Evolutionary conservation across 192 early-diverging fungal species (phyloP).

Genomic region (Phycomyces blakesleeanus): DNA sequence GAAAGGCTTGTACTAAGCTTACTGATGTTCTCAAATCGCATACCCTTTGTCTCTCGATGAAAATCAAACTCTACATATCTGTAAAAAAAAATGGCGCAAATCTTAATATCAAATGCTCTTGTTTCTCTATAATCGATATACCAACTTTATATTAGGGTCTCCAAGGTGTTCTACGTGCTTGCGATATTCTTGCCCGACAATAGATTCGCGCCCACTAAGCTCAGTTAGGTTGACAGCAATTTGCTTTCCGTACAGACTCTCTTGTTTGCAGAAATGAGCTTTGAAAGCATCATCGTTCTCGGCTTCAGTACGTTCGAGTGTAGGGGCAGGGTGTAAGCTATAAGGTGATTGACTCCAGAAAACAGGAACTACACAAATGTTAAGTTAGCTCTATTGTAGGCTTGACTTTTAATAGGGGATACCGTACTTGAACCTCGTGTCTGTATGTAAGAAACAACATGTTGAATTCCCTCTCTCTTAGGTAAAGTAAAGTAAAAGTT

Average conservation of each 20-base stretch:
- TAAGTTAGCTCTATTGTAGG: not conserved
- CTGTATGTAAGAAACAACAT: constrained; percentile 80
- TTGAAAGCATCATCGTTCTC: constrained; percentile 55
- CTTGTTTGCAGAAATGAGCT: constrained; percentile 53
- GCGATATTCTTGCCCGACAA: constrained; percentile 60
- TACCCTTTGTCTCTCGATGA: constrained; percentile 86
- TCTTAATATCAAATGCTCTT: not conserved
- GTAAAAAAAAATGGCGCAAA: not conserved
- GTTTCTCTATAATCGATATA: not conserved
- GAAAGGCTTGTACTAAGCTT: constrained; percentile 66
- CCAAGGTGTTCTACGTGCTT: constrained; percentile 45
- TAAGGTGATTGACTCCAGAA: constrained; percentile 74
- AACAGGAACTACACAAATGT: constrained; percentile 46
- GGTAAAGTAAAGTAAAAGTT: too few relatives aligned
- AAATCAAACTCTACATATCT: constrained; percentile 93
- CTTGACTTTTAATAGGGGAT: not conserved
- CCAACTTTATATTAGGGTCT: constrained; percentile 47
- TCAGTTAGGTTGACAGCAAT: constrained; percentile 66
- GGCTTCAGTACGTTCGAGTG: constrained; percentile 45
- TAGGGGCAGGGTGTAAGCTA: constrained; percentile 62
- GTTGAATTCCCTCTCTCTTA: constrained; percentile 40
- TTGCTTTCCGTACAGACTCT: constrained; percentile 48
- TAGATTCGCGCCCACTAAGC: constrained; percentile 59
- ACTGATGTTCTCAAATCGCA: constrained; percentile 87
- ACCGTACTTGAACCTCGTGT: constrained; percentile 77